phyloP scores from a whole-genome alignment of 441 rosid species.

The Erysimum cheiri region DNA sequence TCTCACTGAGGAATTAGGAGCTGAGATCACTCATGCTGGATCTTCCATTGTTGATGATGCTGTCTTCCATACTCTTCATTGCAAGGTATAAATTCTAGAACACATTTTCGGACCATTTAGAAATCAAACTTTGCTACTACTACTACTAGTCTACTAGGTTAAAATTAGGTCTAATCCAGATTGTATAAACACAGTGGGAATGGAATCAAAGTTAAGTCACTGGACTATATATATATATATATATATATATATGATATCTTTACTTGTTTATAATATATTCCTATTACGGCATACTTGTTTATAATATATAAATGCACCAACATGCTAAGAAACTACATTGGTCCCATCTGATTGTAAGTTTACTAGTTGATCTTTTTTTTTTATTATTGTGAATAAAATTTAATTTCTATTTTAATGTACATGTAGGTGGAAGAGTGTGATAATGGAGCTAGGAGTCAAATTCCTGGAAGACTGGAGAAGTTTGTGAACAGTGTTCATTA shows the following conservation, averaged over 20 bases:
- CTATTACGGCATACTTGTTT: background rate
- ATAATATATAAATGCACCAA: background rate
- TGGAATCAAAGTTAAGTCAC: background rate
- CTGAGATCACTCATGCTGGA: constrained; percentile 64
- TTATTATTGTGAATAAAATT: background rate
- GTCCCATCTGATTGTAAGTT: background rate
- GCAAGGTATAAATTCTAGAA: constrained; percentile 47
- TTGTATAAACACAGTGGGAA: constrained; percentile 22
- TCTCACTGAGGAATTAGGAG: constrained; percentile 64
- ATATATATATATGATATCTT: too few species aligned
- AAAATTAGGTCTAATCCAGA: background rate
- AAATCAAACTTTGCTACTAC: constrained; percentile 2
- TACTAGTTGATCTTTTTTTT: background rate
- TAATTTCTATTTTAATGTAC: background rate
- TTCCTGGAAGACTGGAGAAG: constrained; percentile 55
- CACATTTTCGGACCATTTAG: background rate
- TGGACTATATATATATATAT: too few species aligned
- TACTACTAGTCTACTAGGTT: constrained; percentile 17
- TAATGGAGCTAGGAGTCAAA: constrained; percentile 47
- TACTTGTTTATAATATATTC: background rate
- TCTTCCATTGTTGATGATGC: constrained; percentile 55
- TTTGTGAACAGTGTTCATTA: constrained; percentile 44
- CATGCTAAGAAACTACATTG: constrained; percentile 1
- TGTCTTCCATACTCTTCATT: constrained; percentile 64
- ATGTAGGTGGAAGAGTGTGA: constrained; percentile 54